These are phyloP conservation scores for Sugiyamaella grinbergsii DNA, from an alignment of 1,139 yeast species.

Conservation along the genomic window DNA sequence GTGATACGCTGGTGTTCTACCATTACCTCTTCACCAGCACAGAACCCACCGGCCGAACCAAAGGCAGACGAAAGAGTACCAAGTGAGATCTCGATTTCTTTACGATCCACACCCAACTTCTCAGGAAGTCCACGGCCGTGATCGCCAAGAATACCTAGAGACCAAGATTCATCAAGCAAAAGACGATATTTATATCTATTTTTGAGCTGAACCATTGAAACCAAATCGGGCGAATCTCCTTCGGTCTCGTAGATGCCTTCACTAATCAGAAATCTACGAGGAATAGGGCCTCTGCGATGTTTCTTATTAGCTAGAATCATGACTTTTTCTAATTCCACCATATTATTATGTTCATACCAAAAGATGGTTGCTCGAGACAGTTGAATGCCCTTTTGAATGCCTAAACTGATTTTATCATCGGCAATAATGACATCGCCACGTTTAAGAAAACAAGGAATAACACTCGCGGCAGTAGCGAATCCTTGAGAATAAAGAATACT, in stretches of 20 bases:
- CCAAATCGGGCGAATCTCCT: constrained; percentile 80
- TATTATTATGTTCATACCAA: constrained; percentile 82
- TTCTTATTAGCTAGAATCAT: constrained; percentile 64
- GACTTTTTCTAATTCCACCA: constrained; percentile 74
- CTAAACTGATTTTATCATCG: constrained; percentile 74
- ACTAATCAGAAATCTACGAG: constrained; percentile 85
- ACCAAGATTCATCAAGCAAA: constrained; percentile 81
- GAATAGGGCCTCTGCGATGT: constrained; percentile 59
- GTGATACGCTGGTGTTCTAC: constrained; percentile 91
- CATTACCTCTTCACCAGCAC: constrained; percentile 83
- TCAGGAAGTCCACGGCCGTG: constrained; percentile 88
- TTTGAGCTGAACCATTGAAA: constrained; percentile 70
- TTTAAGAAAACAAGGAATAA: constrained; percentile 91
- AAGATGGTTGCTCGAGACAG: constrained; percentile 83
- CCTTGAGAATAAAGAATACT: constrained; percentile 93
- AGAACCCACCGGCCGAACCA: constrained; percentile 94
- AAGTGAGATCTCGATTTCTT: constrained; percentile 72
- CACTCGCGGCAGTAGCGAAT: constrained; percentile 88
- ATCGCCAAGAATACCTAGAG: constrained; percentile 82
- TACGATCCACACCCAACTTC: constrained; percentile 59
- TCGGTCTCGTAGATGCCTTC: constrained; percentile 83
- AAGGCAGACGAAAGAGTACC: constrained; percentile 84
- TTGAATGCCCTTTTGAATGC: constrained; percentile 85
- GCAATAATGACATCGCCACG: constrained; percentile 93
- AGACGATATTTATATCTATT: constrained; percentile 80